Conservation (phyloP, 2,329 filamentous ascomycete species). For the Penicillium concentricum region DNA sequence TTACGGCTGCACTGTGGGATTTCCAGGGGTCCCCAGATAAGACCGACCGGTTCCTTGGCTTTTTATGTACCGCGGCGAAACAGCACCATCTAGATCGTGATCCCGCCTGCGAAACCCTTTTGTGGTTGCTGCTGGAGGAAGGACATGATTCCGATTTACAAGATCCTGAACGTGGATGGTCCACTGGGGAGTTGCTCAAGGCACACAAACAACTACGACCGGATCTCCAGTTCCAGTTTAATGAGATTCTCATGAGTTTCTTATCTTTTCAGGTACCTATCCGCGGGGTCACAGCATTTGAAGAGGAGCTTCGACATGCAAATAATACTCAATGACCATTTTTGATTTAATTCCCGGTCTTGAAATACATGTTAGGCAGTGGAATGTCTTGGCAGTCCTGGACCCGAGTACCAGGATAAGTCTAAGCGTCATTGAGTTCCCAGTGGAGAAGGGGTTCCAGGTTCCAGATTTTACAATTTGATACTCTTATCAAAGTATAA, state of each 20-base stretch:
- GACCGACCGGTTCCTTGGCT: slow-evolving; percentile 34
- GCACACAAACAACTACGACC: slow-evolving; percentile 37
- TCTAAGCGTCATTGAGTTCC: slow-evolving; percentile 21
- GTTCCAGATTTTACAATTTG: neutral
- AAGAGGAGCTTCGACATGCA: slow-evolving; percentile 28
- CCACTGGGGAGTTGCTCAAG: slow-evolving; percentile 36
- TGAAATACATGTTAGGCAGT: neutral
- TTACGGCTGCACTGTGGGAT: slow-evolving; percentile 39
- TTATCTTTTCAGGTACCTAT: slow-evolving; percentile 35
- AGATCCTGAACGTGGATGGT: slow-evolving; percentile 39
- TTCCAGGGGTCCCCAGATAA: slow-evolving; percentile 31
- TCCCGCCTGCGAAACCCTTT: slow-evolving; percentile 40
- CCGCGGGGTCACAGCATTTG: slow-evolving; percentile 34
- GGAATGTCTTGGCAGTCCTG: slow-evolving; percentile 12
- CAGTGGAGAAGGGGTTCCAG: neutral
- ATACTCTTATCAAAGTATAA: neutral
- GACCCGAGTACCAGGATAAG: slow-evolving; percentile 17
- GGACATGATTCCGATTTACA: slow-evolving; percentile 35
- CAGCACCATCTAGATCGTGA: slow-evolving; percentile 35
- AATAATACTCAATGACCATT: neutral
- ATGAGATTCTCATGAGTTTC: slow-evolving; percentile 40
- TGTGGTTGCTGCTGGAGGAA: slow-evolving; percentile 43
- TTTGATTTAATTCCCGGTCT: too few relatives aligned
- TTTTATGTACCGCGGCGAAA: slow-evolving; percentile 26
- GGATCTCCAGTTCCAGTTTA: slow-evolving; percentile 41